A percentile compares a stretch with the other conserved stretches of the same genome.
Evolutionary conservation across 2,329 filamentous ascomycete species (phyloP).

Genomic region (Alternaria sp.): DNA sequence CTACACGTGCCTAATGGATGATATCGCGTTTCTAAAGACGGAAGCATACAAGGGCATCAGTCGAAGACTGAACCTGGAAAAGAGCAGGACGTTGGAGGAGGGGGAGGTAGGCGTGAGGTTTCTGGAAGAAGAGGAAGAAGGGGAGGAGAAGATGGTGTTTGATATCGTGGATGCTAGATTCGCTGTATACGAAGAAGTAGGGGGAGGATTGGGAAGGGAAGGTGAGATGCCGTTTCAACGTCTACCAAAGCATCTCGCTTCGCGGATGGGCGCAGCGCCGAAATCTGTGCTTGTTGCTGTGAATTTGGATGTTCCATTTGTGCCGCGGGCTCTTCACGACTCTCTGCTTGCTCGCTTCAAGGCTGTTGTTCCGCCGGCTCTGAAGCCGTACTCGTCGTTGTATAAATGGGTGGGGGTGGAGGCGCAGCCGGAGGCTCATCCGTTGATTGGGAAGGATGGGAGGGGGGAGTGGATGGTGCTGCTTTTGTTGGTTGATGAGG

Average conservation of each 20-base stretch:
- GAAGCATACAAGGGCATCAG: not conserved
- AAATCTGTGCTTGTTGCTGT: not conserved
- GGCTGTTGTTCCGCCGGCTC: not conserved
- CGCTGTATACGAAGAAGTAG: conserved; percentile 1
- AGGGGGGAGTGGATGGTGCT: conserved; percentile 17
- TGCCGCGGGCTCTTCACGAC: not conserved
- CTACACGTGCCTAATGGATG: not conserved
- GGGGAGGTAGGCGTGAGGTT: not conserved
- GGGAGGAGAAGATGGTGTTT: not conserved
- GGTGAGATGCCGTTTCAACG: not conserved
- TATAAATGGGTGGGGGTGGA: conserved; percentile 15
- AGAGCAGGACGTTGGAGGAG: not conserved
- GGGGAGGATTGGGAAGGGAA: not conserved
- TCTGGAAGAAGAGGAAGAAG: not conserved
- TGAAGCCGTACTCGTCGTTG: conserved; percentile 1
- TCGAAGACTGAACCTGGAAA: conserved; percentile 1
- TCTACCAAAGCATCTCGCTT: not conserved
- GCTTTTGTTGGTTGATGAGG: conserved; percentile 8
- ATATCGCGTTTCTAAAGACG: not conserved
- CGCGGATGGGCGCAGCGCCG: not conserved
- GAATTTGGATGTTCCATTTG: not conserved
- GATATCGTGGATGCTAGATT: conserved; percentile 1
- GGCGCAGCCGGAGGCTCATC: conserved; percentile 24
- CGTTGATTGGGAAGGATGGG: conserved; percentile 9
- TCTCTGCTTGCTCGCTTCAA: not conserved